phyloP scores from a whole-genome alignment of 2,329 filamentous ascomycete genomes.

The Alternaria gaisen region DNA sequence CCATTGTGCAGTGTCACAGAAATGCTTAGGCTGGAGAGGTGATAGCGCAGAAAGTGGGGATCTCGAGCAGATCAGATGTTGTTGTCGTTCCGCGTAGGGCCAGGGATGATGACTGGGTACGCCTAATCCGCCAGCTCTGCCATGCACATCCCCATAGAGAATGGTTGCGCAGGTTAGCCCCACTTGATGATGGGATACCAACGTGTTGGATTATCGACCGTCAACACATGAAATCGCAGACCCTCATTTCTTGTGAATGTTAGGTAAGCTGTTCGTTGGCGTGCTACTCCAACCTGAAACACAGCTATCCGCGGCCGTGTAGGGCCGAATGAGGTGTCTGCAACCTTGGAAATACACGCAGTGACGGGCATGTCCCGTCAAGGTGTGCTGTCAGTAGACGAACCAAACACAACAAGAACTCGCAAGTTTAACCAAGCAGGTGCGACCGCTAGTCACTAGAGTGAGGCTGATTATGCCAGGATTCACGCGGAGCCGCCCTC shows the following conservation, averaged over 20 bases:
- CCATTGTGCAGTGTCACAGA: not conserved
- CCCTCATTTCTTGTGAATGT: not conserved
- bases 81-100: constrained; percentile 8
- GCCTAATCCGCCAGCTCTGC: constrained; percentile 8
- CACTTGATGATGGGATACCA: constrained; percentile 9
- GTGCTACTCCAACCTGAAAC: not conserved
- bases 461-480: constrained; percentile 24
- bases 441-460: constrained; percentile 4
- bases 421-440: not conserved
- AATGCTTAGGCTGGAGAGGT: not conserved
- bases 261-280: not conserved
- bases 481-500: constrained; percentile 9
- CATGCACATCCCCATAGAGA: constrained; percentile 10
- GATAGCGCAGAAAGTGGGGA: not conserved
- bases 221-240: not conserved
- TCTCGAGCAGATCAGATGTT: not conserved
- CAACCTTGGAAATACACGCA: not conserved
- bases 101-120: not conserved
- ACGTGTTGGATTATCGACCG: not conserved
- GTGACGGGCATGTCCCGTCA: not conserved
- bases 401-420: not conserved
- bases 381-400: not conserved
- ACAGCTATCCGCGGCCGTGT: constrained; percentile 14
- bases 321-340: not conserved
- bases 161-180: constrained; percentile 2